Conservation (phyloP, 1,284 basidiomycete species). For the Marasmius tenuissimus region DNA sequence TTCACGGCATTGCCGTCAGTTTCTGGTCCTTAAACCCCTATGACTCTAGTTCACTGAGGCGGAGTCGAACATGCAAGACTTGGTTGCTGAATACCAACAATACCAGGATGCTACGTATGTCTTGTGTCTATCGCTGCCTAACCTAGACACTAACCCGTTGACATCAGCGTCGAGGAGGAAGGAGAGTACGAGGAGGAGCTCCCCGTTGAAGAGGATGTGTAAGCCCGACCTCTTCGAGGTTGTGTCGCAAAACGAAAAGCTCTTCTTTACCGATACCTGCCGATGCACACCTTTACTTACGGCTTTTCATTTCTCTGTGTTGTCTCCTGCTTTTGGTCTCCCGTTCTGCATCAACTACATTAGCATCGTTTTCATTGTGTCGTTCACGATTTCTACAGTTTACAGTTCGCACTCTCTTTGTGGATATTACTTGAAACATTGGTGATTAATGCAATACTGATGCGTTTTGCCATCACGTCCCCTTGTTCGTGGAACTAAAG, state of each 20-base stretch:
- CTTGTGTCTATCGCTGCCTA: background rate
- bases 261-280: slow-evolving; percentile 14
- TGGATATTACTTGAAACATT: background rate
- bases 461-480: background rate
- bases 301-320: slow-evolving; percentile 15
- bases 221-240: slow-evolving; percentile 18
- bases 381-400: background rate
- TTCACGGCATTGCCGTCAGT: background rate
- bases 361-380: background rate
- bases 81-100: slow-evolving; percentile 93
- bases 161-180: slow-evolving; percentile 70
- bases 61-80: slow-evolving; percentile 95
- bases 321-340: background rate
- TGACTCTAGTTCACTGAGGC: slow-evolving; percentile 82
- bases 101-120: slow-evolving; percentile 93
- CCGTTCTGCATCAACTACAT: background rate
- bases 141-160: slow-evolving; percentile 10
- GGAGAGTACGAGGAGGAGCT: slow-evolving; percentile 80
- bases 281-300: slow-evolving; percentile 12
- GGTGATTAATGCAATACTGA: background rate
- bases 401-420: background rate
- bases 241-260: slow-evolving; percentile 11
- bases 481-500: background rate
- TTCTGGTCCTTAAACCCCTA: slow-evolving; percentile 17
- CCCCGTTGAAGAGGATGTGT: slow-evolving; percentile 57